Evolutionary conservation across 768 basidiomycete species (phyloP).

Genomic region (Pholiota conissans): DNA sequence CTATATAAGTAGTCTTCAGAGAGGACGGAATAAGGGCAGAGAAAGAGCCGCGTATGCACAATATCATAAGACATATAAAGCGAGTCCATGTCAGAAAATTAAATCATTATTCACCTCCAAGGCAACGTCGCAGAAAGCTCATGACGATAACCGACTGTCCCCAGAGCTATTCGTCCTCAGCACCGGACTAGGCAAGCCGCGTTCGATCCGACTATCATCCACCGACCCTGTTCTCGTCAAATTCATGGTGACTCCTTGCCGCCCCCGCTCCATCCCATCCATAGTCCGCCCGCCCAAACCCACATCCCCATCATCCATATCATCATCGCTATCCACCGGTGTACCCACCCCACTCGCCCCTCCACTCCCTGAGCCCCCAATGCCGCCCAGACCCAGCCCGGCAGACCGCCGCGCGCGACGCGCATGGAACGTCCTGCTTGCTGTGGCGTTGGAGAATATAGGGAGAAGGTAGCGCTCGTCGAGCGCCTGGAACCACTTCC

Average conservation of each 20-base stretch:
- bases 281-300: slow-evolving; percentile 1
- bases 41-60: too few species aligned
- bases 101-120: background rate
- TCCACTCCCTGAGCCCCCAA: slow-evolving; percentile 1
- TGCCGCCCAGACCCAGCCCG: slow-evolving; percentile 18
- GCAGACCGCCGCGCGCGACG: slow-evolving; percentile 58
- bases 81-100: too few species aligned
- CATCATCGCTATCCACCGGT: slow-evolving; percentile 42
- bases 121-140: background rate
- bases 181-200: slow-evolving; percentile 66
- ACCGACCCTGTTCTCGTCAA: slow-evolving; percentile 16
- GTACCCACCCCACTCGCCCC: slow-evolving; percentile 30
- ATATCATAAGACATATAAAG: too few species aligned
- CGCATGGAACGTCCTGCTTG: slow-evolving; percentile 84
- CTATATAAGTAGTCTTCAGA: too few species aligned
- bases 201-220: slow-evolving; percentile 50
- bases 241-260: slow-evolving; percentile 11
- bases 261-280: slow-evolving; percentile 45
- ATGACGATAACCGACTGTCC: slow-evolving; percentile 9
- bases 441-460: slow-evolving; percentile 90
- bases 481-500: slow-evolving; percentile 94
- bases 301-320: slow-evolving; percentile 24
- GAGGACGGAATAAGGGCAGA: too few species aligned
- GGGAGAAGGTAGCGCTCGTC: slow-evolving; percentile 95
- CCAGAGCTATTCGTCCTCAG: slow-evolving; percentile 36